Evolutionary conservation across 2,329 filamentous ascomycete genomes (phyloP), one percentile per base, ranked within the genome.

Genomic region (Xylariaceae sp.): DNA sequence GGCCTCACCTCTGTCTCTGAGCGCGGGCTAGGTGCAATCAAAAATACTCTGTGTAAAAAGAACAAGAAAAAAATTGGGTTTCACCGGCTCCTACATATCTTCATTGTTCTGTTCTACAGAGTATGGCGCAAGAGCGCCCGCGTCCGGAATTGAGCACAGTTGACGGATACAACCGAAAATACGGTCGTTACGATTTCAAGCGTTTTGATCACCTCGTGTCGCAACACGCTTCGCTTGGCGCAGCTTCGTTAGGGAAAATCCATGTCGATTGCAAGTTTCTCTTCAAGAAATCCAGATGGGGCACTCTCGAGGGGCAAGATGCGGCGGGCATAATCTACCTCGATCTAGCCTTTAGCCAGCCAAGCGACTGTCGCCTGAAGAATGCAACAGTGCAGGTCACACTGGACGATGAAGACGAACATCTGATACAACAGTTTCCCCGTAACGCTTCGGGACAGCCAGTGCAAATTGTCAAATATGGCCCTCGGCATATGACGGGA

Each of bases 301-400:
- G 65, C 4, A 57, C 63, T 9, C 45, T 66, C 6, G 52, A 51
- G 13, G 45, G 45, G 1, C 53, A 48, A 9, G 44, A 62, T 16
- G 60, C 62, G 9, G 65, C 58, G 3, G 65, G 64, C 11, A 58
- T 66, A 19, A 52, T 67, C n/a, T 67, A 67, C 40, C 31, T 67
- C 10, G 62, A 66, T 19, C 42, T 67, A 5, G 50, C 50, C 10
- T 66, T 67, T 41, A 57, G 50, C 3, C 58, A 65, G 17, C 62
- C 63, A 12, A 48, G 41, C 3, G 58, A 59, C 13, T 63, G 60
- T 42, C 60, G 58, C 13, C 56, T 66, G 10, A 61, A 56, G 41
- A 58, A 33, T 22, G 60, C 65, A 11, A 62, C 55, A 1, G 51
- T 67, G 1, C 47, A 49, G n/a, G 51, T 66, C 1, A 66, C 60